These are phyloP conservation scores for Saturnispora sanitii DNA, from an alignment of 805 yeast species.

Conservation along the genomic window DNA sequence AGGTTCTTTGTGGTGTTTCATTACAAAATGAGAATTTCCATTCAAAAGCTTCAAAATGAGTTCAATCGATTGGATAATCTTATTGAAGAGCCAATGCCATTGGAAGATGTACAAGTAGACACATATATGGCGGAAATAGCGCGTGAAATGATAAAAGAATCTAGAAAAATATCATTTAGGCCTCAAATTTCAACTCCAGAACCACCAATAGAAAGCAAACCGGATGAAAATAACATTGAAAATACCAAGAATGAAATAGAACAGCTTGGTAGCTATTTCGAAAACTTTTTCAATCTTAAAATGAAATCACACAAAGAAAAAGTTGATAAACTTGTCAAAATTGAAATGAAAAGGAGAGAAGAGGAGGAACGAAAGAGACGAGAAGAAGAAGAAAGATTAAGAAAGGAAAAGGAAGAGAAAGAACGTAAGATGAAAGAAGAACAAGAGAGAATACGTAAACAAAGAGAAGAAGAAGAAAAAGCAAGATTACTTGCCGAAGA, in stretches of 20 bases:
- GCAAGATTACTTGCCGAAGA: conserved; percentile 14
- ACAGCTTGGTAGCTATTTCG: not conserved
- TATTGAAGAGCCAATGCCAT: not conserved
- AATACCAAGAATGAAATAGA: not conserved
- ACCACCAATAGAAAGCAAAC: not conserved
- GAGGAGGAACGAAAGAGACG: conserved; percentile 6
- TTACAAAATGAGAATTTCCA: not conserved
- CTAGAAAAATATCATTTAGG: not conserved
- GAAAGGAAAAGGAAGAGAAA: conserved; percentile 13
- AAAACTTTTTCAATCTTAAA: not conserved
- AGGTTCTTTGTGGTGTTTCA: too few relatives aligned
- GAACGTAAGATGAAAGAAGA: conserved; percentile 16
- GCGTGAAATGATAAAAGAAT: not conserved
- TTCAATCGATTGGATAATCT: not conserved
- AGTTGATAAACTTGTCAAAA: conserved; percentile 11
- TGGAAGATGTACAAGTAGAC: not conserved
- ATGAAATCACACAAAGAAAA: not conserved
- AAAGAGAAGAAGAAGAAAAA: conserved; percentile 13
- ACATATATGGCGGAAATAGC: not conserved
- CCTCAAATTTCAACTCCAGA: not conserved
- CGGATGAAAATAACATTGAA: not conserved
- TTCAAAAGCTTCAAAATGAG: not conserved
- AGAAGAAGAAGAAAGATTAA: conserved; percentile 11
- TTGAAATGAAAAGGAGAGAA: conserved; percentile 15
- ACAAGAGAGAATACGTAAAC: conserved; percentile 19